Percentiles rank a stretch among this genome's conserved stretches.
These are phyloP conservation scores for Talaromyces funiculosus DNA, from an alignment of 2,329 filamentous ascomycete species.

Conservation along the genomic window DNA sequence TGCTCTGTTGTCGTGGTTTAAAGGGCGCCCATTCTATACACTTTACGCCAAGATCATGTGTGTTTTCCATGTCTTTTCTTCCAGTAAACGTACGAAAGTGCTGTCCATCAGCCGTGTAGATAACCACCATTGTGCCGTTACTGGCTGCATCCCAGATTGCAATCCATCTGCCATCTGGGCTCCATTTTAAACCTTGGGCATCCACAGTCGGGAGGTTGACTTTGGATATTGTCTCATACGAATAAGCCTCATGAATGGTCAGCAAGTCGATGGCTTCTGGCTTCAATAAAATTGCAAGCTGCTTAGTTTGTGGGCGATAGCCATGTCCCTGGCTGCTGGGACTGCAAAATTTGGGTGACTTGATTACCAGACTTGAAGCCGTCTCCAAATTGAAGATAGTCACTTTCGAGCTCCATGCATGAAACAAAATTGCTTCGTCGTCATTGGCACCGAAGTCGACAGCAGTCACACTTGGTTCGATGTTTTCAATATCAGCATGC, in stretches of 20 bases:
- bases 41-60: conserved; percentile 47
- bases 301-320: conserved; percentile 35
- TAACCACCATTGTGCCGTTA: conserved; percentile 45
- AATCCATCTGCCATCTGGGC: conserved; percentile 55
- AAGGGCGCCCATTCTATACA: conserved; percentile 49
- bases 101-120: conserved; percentile 57
- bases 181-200: conserved; percentile 56
- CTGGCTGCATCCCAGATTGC: conserved; percentile 52
- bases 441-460: conserved; percentile 35
- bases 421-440: conserved; percentile 35
- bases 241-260: conserved; percentile 33
- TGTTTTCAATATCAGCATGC: conserved; percentile 36
- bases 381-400: conserved; percentile 32
- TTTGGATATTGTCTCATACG: conserved; percentile 31
- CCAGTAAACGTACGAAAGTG: conserved; percentile 50
- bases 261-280: conserved; percentile 34
- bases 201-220: conserved; percentile 47
- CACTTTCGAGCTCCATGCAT: conserved; percentile 36
- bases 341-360: conserved; percentile 35
- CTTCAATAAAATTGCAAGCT: conserved; percentile 37
- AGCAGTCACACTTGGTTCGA: conserved; percentile 30
- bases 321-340: conserved; percentile 27
- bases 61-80: conserved; percentile 28
- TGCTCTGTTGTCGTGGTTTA: conserved; percentile 17
- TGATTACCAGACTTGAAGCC: conserved; percentile 34